Conservation (phyloP, 2,329 filamentous ascomycete genomes). For the Phoma sp. region DNA sequence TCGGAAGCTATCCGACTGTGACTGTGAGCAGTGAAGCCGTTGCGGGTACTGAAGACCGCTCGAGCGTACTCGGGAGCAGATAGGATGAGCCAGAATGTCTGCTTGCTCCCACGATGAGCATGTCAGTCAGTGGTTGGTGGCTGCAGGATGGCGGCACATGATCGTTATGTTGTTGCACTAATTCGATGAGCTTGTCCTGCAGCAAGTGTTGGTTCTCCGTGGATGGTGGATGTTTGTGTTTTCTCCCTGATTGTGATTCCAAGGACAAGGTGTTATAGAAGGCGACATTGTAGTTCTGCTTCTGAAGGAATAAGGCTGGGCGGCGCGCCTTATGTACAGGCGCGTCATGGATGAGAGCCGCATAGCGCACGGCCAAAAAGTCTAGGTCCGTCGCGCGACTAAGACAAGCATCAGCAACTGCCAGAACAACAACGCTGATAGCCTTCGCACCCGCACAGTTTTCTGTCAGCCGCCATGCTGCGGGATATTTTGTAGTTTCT, state of each 20-base stretch:
- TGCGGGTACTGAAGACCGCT: too few relatives aligned
- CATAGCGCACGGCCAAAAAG: conserved; percentile 10
- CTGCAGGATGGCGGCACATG: background rate
- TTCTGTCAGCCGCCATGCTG: background rate
- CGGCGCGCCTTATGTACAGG: conserved; percentile 6
- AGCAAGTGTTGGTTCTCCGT: background rate
- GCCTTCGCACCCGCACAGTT: background rate
- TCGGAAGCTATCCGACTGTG: too few relatives aligned
- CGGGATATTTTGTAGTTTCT: background rate
- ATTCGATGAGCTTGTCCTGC: background rate
- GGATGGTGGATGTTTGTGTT: background rate
- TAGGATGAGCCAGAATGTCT: too few relatives aligned
- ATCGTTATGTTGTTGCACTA: background rate
- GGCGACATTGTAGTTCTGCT: background rate
- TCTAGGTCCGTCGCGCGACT: conserved; percentile 4
- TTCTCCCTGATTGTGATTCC: too few relatives aligned
- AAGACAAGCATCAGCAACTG: conserved; percentile 5
- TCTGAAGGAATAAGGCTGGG: background rate
- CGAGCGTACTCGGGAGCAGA: too few relatives aligned
- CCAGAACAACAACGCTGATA: background rate
- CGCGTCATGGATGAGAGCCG: conserved; percentile 5
- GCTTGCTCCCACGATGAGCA: background rate
- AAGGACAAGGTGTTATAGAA: background rate
- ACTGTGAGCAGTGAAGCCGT: too few relatives aligned
- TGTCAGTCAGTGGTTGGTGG: background rate